Conservation (phyloP, 345 rosid species). For the Cochlearia excelsa region DNA sequence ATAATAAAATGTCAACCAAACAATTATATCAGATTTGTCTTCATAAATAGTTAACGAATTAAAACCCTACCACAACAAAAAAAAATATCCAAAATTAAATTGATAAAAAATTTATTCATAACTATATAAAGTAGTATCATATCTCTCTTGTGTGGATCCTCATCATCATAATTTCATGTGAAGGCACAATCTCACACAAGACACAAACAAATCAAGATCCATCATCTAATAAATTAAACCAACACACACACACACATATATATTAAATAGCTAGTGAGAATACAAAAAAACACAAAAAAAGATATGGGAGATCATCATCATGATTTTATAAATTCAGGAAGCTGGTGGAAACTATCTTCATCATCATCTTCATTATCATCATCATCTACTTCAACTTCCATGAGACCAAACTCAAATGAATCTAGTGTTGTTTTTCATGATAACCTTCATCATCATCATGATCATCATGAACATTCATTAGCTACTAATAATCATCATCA, state of each 20-base stretch:
- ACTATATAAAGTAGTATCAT: constrained; percentile 25
- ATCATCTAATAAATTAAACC: constrained; percentile 1
- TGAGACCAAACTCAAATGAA: constrained; percentile 60
- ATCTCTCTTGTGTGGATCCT: constrained; percentile 33
- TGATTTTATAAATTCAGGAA: constrained; percentile 38
- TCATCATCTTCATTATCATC: constrained; percentile 38
- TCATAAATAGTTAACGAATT: constrained; percentile 27
- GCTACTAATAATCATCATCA: constrained; percentile 27
- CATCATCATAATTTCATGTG: constrained; percentile 41
- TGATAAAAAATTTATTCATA: constrained; percentile 28
- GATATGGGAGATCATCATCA: constrained; percentile 42
- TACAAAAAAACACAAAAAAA: background rate
- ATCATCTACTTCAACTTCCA: constrained; percentile 56
- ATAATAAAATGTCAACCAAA: constrained; percentile 34
- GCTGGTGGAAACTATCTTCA: constrained; percentile 40
- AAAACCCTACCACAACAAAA: constrained; percentile 31
- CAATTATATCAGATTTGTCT: constrained; percentile 26
- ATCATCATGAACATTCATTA: constrained; percentile 27
- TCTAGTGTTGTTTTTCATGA: constrained; percentile 56
- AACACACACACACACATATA: constrained; percentile 10
- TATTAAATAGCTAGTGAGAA: background rate
- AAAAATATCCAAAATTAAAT: constrained; percentile 21
- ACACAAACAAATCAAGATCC: constrained; percentile 31
- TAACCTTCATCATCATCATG: constrained; percentile 43
- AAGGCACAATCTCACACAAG: constrained; percentile 32